These are phyloP conservation scores for Phragmites australis DNA, from an alignment of 176 grass and related monocot genomes.

Conservation along the genomic window DNA sequence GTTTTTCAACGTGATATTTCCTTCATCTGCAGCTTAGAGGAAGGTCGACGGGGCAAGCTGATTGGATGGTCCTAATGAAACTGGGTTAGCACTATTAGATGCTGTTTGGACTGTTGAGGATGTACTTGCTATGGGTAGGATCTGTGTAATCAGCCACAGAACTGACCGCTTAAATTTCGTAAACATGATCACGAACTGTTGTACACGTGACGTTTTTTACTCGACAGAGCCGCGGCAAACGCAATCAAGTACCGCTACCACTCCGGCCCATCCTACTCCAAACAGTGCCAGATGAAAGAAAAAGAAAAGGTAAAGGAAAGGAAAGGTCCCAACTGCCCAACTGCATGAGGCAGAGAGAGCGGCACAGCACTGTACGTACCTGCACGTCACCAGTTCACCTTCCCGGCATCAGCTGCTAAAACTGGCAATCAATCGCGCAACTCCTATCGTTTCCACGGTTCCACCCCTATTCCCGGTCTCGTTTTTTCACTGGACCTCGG, in stretches of 20 bases:
- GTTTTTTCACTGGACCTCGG: no score
- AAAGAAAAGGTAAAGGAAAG: not conserved
- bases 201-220: not conserved
- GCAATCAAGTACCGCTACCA: not conserved
- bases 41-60: no score
- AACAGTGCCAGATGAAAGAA: not conserved
- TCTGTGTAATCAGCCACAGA: not conserved
- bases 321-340: not conserved
- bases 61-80: no score
- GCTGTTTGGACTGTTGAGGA: no score
- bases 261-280: not conserved
- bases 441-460: no score
- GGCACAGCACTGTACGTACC: not conserved
- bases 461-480: no score
- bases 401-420: constrained; percentile 15
- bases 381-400: not conserved
- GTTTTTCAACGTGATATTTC: no score
- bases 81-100: no score
- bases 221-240: constrained; percentile 19
- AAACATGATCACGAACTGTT: no score
- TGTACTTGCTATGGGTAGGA: not conserved
- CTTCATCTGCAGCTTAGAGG: no score
- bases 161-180: no score
- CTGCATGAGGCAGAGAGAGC: not conserved
- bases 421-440: not conserved